A percentile compares a stretch with the other conserved stretches of the same genome.
Evolutionary conservation across 495 filamentous ascomycete genomes (phyloP).

Genomic region (Neurospora sublineolata): DNA sequence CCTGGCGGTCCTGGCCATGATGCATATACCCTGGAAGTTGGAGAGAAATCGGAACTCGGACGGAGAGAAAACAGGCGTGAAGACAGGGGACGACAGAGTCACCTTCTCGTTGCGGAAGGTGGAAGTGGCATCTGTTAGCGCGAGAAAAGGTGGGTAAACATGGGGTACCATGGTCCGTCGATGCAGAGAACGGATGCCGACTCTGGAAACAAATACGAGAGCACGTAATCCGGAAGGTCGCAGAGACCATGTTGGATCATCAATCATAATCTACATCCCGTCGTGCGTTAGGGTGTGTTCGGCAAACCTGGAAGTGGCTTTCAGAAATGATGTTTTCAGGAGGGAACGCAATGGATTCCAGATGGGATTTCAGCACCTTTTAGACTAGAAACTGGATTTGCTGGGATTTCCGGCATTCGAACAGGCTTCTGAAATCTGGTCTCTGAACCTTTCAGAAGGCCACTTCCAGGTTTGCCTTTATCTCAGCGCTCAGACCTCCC

Average conservation of each 20-base stretch:
- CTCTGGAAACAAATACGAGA: background rate
- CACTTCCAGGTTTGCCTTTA: no score
- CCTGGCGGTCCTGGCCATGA: background rate
- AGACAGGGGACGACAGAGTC: background rate
- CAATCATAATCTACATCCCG: background rate
- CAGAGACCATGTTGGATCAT: background rate
- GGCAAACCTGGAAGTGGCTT: no score
- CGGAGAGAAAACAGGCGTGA: background rate
- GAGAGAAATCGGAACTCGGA: background rate
- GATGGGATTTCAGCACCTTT: no score
- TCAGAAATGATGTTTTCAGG: no score
- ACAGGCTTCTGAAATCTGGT: no score
- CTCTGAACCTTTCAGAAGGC: no score
- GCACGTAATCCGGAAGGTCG: background rate
- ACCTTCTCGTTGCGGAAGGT: slow-evolving; percentile 6
- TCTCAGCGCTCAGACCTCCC: no score
- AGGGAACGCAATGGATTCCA: no score
- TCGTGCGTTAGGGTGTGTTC: background rate
- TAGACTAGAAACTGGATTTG: no score
- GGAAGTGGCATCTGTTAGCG: background rate
- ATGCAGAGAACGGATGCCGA: background rate
- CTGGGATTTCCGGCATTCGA: no score
- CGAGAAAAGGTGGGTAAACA: background rate
- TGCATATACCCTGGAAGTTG: background rate
- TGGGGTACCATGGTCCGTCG: background rate